Evolutionary conservation across 2,329 filamentous ascomycete genomes (phyloP).

Genomic region (Verticillium nonalfalfae): DNA sequence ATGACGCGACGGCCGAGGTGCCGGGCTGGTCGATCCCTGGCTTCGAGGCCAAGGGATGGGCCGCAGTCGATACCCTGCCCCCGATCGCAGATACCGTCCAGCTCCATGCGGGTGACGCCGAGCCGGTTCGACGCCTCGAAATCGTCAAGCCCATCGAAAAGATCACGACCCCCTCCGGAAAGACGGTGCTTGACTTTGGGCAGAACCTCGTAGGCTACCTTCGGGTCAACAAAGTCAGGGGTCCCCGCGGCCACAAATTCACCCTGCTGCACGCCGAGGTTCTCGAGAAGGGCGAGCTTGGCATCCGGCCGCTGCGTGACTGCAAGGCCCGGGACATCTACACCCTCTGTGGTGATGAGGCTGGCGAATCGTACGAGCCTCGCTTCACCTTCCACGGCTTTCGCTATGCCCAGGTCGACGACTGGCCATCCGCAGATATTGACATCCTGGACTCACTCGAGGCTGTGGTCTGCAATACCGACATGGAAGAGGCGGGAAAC

Average conservation of each 20-base stretch:
- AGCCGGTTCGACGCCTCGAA: slow-evolving; percentile 16
- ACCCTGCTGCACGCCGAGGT: slow-evolving; percentile 33
- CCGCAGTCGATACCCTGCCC: not conserved
- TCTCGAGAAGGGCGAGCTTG: slow-evolving; percentile 32
- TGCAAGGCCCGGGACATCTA: slow-evolving; percentile 28
- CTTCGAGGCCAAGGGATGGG: slow-evolving; percentile 4
- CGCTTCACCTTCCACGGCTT: slow-evolving; percentile 46
- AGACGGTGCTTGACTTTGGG: slow-evolving; percentile 34
- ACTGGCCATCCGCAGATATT: slow-evolving; percentile 18
- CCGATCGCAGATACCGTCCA: not conserved
- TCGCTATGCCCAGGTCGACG: slow-evolving; percentile 36
- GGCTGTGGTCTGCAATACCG: slow-evolving; percentile 7
- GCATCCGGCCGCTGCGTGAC: slow-evolving; percentile 25
- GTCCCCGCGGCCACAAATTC: slow-evolving; percentile 15
- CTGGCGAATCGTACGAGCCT: slow-evolving; percentile 28
- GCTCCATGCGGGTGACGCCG: slow-evolving; percentile 2
- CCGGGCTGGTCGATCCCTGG: slow-evolving; percentile 1
- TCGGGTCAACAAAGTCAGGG: slow-evolving; percentile 12
- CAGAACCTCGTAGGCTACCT: slow-evolving; percentile 36
- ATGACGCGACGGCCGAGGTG: slow-evolving; percentile 5
- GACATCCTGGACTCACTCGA: not conserved
- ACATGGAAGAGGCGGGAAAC: slow-evolving; percentile 3
- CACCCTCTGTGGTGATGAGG: slow-evolving; percentile 16
- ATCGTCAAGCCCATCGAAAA: slow-evolving; percentile 18
- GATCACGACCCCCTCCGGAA: slow-evolving; percentile 23